Base-by-base conservation (phyloP, 169 alveolate species). In the Cryptosporidium canis region DNA sequence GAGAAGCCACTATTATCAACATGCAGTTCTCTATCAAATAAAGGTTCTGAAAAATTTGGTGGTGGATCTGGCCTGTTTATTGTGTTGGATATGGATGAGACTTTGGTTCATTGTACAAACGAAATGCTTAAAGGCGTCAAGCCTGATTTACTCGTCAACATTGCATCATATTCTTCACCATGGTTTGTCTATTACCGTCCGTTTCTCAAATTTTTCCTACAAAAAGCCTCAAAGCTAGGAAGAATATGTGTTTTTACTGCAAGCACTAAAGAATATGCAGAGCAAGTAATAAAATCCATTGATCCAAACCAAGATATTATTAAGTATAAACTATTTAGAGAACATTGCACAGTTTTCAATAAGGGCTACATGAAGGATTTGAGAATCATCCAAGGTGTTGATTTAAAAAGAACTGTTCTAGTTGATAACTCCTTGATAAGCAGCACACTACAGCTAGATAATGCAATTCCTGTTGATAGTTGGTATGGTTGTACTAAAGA, bases 51-150 rank as follows among this genome's bases (percentile, higher is more conserved):
- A 7, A 67, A 24, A 12, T 18, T 51, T 51, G 61, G 45, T 27
- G 55, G 9, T 9, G 14, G 53, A 47, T 12, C 67, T n/a, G 72
- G 63, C 14, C 35, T 77, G 24, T 58, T 77, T 7, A 77, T 77
- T 3, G 94, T 93, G 11, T 83, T 94, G 58, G 97, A 94, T 82
- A 90, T 94, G 68, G 97, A 94, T 67, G 97, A 94, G 66, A 94
- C 97, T 29, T 77, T 92, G 47, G 96, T 93, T 14, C 96, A 93
- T 67, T 90, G 94, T 56, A 90, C 93, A 53, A 91, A 85, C 64
- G 93, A 90, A 63, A 92, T 94, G 11, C 83, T 92, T 12, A 82
- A 71, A 44, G 85, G 91, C 45, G 83, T 91, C n/a, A 91, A 90
- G 63, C 77, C 91, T 48, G 92, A 90, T 39, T 66, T 92, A 24